Base-by-base conservation (phyloP, 1,284 basidiomycete species). In the Wolfiporia cocos region DNA sequence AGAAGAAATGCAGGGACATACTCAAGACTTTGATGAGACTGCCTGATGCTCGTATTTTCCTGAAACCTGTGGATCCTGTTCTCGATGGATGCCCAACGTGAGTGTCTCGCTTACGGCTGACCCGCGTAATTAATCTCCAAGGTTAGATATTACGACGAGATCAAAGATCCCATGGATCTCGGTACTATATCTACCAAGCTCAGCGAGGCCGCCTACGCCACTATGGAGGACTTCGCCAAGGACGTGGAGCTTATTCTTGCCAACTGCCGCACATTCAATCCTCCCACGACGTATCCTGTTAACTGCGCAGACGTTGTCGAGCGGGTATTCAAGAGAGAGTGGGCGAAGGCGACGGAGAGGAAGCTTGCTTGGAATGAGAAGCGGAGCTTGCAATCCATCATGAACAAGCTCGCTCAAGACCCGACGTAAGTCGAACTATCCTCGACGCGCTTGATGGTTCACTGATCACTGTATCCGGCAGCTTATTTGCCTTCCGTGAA, bases 61-160 rank as follows among this genome's bases (percentile, higher is more conserved):
- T 76, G 31, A 71, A 74, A 15, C 92, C 95, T 2, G 95, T 99
- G 12, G 88, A 99, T 62, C 87, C 94, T 0, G 64, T 85, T 5
- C 60, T 66, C 38, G 88, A 87, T 64, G 91, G 84, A 21, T 94
- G 86, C 62, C 92, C 89, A 31, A 92, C 90, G 85, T 92, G 58
- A 63, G 85, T 74, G 40, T 40, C n/a, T n/a, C n/a, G n/a, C n/a
- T n/a, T n/a, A n/a, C n/a, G n/a, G n/a, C n/a, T n/a, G n/a, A n/a
- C n/a, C n/a, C n/a, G n/a, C n/a, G n/a, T n/a, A n/a, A n/a, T n/a
- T n/a, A n/a, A n/a, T n/a, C n/a, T n/a, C n/a, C n/a, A n/a, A n/a
- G n/a, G n/a, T n/a, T 52, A 94, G 91, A 14, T 99, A 99, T 62
- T 81, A 88, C 45, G 81, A 96, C 9, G 96, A 98, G 66, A 97